Percentiles rank a stretch among this genome's conserved stretches.
phyloP scores from a whole-genome alignment of 116 monocot genomes.

The Posidonia oceanica region DNA sequence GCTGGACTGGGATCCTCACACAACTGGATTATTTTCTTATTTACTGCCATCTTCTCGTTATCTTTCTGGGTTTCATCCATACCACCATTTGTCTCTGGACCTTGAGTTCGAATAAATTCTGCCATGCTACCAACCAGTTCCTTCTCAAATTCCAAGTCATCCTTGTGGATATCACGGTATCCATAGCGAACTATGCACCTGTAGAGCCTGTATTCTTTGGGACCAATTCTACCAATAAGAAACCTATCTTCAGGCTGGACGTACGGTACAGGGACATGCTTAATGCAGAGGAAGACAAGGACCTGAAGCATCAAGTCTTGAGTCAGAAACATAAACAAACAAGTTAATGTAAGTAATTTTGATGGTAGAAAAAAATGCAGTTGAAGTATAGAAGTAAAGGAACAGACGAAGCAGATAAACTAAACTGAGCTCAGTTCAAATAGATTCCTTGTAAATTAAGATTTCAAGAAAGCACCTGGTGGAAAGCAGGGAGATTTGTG shows the following conservation, averaged over 20 bases:
- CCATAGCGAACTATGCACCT: conserved; percentile 87
- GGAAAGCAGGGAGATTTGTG: conserved; percentile 62
- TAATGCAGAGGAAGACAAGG: conserved; percentile 88
- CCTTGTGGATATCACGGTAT: conserved; percentile 84
- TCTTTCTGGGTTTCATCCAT: conserved; percentile 24
- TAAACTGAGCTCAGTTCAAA: background rate
- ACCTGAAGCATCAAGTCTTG: conserved; percentile 33
- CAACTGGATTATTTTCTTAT: conserved; percentile 21
- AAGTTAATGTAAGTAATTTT: background rate
- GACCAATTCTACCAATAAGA: conserved; percentile 82
- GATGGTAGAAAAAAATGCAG: background rate
- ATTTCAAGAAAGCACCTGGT: conserved; percentile 17
- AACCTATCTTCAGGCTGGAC: conserved; percentile 78
- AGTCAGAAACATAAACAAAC: background rate
- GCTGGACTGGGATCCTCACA: conserved; percentile 15
- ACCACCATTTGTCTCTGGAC: conserved; percentile 7
- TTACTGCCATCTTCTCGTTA: conserved; percentile 41
- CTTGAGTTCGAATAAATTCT: conserved; percentile 50
- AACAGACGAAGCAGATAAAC: no score
- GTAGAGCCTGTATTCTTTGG: conserved; percentile 58
- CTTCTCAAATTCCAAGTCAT: conserved; percentile 73
- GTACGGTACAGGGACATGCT: conserved; percentile 78
- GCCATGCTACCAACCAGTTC: conserved; percentile 71
- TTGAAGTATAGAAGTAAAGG: no score
- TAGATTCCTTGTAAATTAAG: background rate